A percentile compares a stretch with the other conserved stretches of the same genome.
phyloP scores from a whole-genome alignment of 2,329 filamentous ascomycete genomes.

The Periconia sp. region DNA sequence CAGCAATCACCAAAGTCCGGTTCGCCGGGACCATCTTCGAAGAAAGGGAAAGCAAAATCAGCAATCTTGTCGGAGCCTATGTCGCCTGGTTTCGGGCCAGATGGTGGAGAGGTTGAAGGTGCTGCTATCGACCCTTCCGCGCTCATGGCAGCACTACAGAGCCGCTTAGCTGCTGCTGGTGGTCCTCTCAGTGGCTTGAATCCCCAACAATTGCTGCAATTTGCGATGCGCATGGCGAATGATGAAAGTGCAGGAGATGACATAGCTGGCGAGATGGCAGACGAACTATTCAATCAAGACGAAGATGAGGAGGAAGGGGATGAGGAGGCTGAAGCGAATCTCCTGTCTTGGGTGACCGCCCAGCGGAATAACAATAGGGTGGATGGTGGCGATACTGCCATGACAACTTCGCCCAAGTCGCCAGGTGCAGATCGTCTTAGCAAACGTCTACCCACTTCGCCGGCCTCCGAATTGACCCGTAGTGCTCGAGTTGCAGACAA shows the following conservation, averaged over 20 bases:
- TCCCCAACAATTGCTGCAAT: constrained; percentile 50
- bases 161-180: constrained; percentile 39
- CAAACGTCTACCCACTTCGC: constrained; percentile 26
- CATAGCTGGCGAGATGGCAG: constrained; percentile 50
- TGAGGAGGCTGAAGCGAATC: constrained; percentile 36
- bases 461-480: constrained; percentile 29
- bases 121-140: constrained; percentile 46
- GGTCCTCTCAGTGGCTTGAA: constrained; percentile 49
- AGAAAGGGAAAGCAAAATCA: constrained; percentile 11
- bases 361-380: constrained; percentile 27
- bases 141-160: constrained; percentile 44
- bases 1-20: constrained; percentile 20
- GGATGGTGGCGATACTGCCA: background rate
- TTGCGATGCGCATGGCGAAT: constrained; percentile 52
- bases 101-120: constrained; percentile 16
- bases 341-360: constrained; percentile 41
- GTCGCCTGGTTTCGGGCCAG: constrained; percentile 21
- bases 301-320: constrained; percentile 41
- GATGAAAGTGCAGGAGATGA: constrained; percentile 50
- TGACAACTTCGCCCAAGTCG: constrained; percentile 8
- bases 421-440: constrained; percentile 13
- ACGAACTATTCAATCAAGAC: constrained; percentile 47
- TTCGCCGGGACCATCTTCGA: constrained; percentile 16
- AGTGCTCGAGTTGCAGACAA: constrained; percentile 15
- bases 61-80: constrained; percentile 15